Evolutionary conservation across 2,329 filamentous ascomycete species (phyloP).

Genomic region (Parascedosporium putredinis): DNA sequence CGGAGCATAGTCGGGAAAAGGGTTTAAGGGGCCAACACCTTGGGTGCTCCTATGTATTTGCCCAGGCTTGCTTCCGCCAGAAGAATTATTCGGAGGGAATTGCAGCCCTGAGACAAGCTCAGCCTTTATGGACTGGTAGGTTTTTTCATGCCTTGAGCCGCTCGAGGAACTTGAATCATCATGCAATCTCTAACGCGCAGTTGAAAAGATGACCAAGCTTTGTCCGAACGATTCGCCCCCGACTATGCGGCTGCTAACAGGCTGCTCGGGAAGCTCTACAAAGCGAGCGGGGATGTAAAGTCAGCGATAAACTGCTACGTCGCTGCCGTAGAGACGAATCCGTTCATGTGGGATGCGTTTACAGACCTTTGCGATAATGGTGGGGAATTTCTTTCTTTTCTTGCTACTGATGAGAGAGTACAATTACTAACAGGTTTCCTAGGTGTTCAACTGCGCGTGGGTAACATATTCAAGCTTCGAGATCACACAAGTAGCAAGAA

Average conservation of each 20-base stretch:
- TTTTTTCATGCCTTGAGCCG: not conserved
- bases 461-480: constrained; percentile 12
- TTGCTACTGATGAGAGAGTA: not conserved
- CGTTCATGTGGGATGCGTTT: constrained; percentile 16
- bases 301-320: constrained; percentile 10
- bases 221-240: constrained; percentile 11
- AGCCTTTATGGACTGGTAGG: constrained; percentile 10
- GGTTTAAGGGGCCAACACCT: constrained; percentile 10
- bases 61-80: constrained; percentile 11
- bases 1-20: constrained; percentile 9
- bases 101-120: constrained; percentile 10
- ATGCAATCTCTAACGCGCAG: not conserved
- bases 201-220: constrained; percentile 7
- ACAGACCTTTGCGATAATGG: constrained; percentile 14
- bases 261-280: constrained; percentile 13
- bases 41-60: constrained; percentile 13
- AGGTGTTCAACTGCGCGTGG: constrained; percentile 8
- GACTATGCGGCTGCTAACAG: constrained; percentile 11
- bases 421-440: not conserved
- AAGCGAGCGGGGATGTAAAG: constrained; percentile 12
- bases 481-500: constrained; percentile 1
- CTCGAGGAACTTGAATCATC: constrained; percentile 2
- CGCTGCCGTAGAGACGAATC: constrained; percentile 12
- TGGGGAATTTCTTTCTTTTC: not conserved
- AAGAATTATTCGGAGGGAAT: constrained; percentile 13